Evolutionary conservation across 495 filamentous ascomycete species (phyloP), one percentile per base, ranked within the genome.

Genomic region (Usnea hakonensis): DNA sequence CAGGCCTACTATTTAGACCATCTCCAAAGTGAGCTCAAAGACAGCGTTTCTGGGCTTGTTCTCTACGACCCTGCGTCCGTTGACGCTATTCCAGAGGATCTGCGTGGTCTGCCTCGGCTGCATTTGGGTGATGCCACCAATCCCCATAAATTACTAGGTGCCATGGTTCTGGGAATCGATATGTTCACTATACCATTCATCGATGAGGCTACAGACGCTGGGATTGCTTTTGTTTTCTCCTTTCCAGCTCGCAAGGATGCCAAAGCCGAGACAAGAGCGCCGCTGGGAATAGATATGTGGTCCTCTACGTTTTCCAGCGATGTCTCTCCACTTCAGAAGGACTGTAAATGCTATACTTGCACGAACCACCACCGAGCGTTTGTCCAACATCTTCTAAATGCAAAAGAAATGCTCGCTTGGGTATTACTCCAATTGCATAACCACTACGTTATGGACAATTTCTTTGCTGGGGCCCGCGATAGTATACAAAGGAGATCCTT

Each of bases 351-450:
- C 79, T 94, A 95, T 70, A 75, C 91, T 23, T 98, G 94, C 78
- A 83, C 76, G 2, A 80, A 81, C 16, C 95, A 98, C 72, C 90
- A 96, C 73, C 77, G 84, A 8, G 93, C 95, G 2, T 97, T 87
- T 74, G 65, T 97, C 37, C 86, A 90, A 62, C 95, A 98, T 70
- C 81, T 98, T 7, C 80, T 98, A 5, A 72, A 78, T 19, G 90
- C 94, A 0, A 92, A 91, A 66, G 94, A 98, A 72, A 97, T 98
- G 95, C 85, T 96, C 3, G 93, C 84, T 30, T 98, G 94, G 94
- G 88, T 89, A 3, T 79, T 98, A 17, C 76, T 98, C 32, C 92
- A 96, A 71, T 79, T 95, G 16, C 94, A 98, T 74, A 98, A 98
- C 70, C 81, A 90, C 67, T 78, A 85, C 35, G 74, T 88, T 3